These are phyloP conservation scores for Viola odorata DNA, from an alignment of 345 rosid species.

Conservation along the genomic window DNA sequence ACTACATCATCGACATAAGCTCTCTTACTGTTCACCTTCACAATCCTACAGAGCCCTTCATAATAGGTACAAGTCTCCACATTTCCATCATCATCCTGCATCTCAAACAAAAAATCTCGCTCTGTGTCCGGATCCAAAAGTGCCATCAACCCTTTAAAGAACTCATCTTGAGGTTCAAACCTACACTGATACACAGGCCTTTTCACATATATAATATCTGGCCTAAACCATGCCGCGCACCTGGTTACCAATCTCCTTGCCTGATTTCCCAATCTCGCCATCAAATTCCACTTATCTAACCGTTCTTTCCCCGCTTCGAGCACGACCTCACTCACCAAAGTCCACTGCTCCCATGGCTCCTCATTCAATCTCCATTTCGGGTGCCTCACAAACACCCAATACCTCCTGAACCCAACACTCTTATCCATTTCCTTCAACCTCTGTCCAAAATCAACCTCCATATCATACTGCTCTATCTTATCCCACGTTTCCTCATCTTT, in stretches of 20 bases:
- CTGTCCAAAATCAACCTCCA: constrained; percentile 67
- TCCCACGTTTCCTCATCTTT: constrained; percentile 78
- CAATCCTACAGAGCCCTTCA: constrained; percentile 85
- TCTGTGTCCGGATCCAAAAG: constrained; percentile 72
- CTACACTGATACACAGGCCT: constrained; percentile 86
- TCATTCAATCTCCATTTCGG: constrained; percentile 80
- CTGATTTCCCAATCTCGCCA: constrained; percentile 84
- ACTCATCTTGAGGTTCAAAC: constrained; percentile 77
- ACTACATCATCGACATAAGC: constrained; percentile 95
- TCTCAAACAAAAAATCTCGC: constrained; percentile 46
- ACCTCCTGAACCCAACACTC: constrained; percentile 60
- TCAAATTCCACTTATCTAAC: constrained; percentile 89
- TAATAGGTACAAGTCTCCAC: constrained; percentile 64
- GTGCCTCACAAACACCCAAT: constrained; percentile 91
- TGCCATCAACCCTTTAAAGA: constrained; percentile 52
- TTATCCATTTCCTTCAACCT: constrained; percentile 56
- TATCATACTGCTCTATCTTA: constrained; percentile 76
- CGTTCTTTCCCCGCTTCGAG: constrained; percentile 71
- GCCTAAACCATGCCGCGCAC: constrained; percentile 95
- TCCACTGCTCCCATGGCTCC: constrained; percentile 92
- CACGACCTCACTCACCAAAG: constrained; percentile 77
- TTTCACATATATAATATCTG: constrained; percentile 85
- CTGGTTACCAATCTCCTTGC: constrained; percentile 56
- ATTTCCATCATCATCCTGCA: constrained; percentile 57
- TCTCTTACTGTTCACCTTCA: constrained; percentile 55